These are phyloP conservation scores for Backusella circina DNA, from an alignment of 192 early-diverging fungal species.

Conservation along the genomic window DNA sequence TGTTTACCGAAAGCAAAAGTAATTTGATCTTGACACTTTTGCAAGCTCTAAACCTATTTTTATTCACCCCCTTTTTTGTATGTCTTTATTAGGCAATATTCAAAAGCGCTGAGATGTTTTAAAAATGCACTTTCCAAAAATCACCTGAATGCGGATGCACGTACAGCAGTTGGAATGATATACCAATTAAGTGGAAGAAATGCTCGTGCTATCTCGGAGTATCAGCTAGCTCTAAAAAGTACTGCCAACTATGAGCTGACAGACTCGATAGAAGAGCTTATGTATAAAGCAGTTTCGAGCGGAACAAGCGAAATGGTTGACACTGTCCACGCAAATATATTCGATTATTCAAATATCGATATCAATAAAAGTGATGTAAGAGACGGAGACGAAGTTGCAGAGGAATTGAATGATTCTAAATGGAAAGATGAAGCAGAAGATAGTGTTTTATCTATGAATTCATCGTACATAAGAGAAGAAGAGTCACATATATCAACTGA, in stretches of 20 bases:
- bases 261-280: neutral
- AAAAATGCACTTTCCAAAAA: slow-evolving; percentile 37
- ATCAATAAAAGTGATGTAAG: neutral
- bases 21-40: neutral
- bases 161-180: slow-evolving; percentile 52
- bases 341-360: neutral
- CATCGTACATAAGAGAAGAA: neutral
- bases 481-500: neutral
- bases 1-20: slow-evolving; percentile 48
- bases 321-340: neutral
- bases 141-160: slow-evolving; percentile 40
- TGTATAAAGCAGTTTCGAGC: neutral
- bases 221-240: slow-evolving; percentile 42
- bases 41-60: neutral
- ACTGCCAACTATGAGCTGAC: neutral
- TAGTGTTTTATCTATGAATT: neutral
- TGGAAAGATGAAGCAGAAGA: neutral
- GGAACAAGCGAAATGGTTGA: neutral
- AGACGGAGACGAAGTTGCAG: neutral
- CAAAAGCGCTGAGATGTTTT: slow-evolving; percentile 35
- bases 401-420: neutral
- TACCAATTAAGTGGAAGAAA: slow-evolving; percentile 49
- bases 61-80: neutral
- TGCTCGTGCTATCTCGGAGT: slow-evolving; percentile 50
- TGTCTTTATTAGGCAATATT: slow-evolving; percentile 34